Evolutionary conservation across 2,329 filamentous ascomycete genomes (phyloP).

Genomic region (Penicillium fuscoglaucum): DNA sequence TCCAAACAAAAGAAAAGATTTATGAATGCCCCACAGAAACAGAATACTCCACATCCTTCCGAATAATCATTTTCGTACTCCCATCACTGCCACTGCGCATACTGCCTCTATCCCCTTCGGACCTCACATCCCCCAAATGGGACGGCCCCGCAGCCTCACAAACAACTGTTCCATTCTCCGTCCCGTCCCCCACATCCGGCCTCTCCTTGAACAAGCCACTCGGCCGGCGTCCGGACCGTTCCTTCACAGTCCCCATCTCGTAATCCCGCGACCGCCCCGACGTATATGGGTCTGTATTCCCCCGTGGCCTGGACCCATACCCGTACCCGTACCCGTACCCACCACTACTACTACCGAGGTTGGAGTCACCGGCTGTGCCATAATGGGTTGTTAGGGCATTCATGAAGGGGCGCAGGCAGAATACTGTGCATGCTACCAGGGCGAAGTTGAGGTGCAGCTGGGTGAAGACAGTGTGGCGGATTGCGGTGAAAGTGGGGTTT

Average conservation of each 20-base stretch:
- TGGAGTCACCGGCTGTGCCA: neutral
- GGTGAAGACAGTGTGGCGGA: neutral
- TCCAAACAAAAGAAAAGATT: neutral
- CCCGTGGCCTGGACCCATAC: neutral
- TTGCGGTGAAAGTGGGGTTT: neutral
- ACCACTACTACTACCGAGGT: neutral
- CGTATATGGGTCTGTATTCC: neutral
- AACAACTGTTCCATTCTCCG: neutral
- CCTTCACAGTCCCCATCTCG: neutral
- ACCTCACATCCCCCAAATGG: neutral
- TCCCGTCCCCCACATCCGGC: neutral
- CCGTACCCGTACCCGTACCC: neutral
- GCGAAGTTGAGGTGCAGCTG: conserved; percentile 2
- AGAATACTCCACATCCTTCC: neutral
- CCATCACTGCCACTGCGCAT: neutral
- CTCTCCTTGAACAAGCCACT: neutral
- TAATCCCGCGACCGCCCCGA: neutral
- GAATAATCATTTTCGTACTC: conserved; percentile 5
- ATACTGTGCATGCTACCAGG: neutral
- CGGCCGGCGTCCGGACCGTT: neutral
- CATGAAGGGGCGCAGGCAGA: conserved; percentile 1
- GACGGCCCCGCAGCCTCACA: neutral
- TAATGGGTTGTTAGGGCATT: neutral
- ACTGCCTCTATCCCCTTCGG: neutral
- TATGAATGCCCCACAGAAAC: conserved; percentile 1